Percentiles rank a stretch among this genome's conserved stretches.
These are phyloP conservation scores for Wickerhamiella azyma DNA, from an alignment of 805 yeast species.

Conservation along the genomic window DNA sequence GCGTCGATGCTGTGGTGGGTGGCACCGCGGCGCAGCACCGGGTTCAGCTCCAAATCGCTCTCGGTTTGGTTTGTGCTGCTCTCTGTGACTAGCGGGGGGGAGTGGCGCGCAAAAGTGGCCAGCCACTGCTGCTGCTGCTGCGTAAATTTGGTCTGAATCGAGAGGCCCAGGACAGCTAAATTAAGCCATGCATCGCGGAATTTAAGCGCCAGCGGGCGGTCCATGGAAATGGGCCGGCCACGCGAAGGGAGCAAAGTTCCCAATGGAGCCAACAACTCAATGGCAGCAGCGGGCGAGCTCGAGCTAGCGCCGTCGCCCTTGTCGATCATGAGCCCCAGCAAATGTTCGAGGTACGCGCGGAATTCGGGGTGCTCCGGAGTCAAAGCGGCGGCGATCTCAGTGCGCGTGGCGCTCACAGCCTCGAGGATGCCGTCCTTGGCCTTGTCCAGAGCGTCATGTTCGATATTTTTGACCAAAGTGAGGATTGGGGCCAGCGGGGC, in stretches of 20 bases:
- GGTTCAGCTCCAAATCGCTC: conserved; percentile 81
- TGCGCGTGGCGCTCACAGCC: conserved; percentile 39
- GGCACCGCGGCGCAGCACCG: conserved; percentile 79
- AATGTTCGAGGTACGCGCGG: conserved; percentile 45
- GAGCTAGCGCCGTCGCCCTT: conserved; percentile 58
- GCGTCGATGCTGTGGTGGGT: conserved; percentile 66
- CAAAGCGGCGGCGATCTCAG: conserved; percentile 26
- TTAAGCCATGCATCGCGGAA: conserved; percentile 92
- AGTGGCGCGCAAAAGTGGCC: conserved; percentile 61
- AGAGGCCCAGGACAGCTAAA: conserved; percentile 79
- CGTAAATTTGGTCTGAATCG: conserved; percentile 34
- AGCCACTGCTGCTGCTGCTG: conserved; percentile 36
- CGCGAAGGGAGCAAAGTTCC: conserved; percentile 58
- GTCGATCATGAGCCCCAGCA: conserved; percentile 51
- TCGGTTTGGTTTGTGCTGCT: conserved; percentile 71
- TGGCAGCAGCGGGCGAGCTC: conserved; percentile 52
- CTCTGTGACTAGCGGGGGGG: conserved; percentile 82
- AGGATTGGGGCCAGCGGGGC: conserved; percentile 10
- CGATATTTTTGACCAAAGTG: conserved; percentile 13
- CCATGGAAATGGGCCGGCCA: conserved; percentile 33
- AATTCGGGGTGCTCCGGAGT: conserved; percentile 32
- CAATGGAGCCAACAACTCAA: conserved; percentile 53
- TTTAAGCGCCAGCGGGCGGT: conserved; percentile 39
- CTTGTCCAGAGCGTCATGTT: conserved; percentile 12
- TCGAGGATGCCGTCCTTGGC: conserved; percentile 11